Conservation (phyloP, 2,329 filamentous ascomycete genomes). For the Cladophialophora psammophila region DNA sequence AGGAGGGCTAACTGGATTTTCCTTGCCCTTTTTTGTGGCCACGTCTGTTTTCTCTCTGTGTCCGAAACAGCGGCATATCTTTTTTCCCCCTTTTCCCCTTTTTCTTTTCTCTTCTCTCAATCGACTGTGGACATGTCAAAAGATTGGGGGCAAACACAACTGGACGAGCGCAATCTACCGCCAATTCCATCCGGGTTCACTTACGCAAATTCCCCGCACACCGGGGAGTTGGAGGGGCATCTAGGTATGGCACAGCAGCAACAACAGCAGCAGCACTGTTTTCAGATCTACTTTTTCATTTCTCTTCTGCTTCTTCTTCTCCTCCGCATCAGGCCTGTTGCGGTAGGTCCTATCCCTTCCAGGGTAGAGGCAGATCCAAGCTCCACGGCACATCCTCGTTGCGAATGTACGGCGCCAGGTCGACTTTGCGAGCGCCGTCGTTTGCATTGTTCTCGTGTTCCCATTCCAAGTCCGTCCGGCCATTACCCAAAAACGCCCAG, state of each 20-base stretch:
- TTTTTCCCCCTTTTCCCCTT: too few species aligned
- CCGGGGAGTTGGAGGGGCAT: too few species aligned
- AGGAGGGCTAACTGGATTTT: background rate
- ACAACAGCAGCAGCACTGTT: too few species aligned
- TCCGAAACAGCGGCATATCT: too few species aligned
- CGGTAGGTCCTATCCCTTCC: background rate
- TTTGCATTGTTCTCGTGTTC: slow-evolving; percentile 12
- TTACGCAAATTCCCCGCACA: too few species aligned
- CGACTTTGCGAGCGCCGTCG: slow-evolving; percentile 16
- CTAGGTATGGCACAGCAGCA: too few species aligned
- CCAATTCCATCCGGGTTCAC: too few species aligned
- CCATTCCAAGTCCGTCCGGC: slow-evolving; percentile 51
- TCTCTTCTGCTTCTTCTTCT: background rate
- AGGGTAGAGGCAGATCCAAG: slow-evolving; percentile 21
- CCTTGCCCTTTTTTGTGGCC: background rate
- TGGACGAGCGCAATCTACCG: too few species aligned
- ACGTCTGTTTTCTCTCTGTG: background rate
- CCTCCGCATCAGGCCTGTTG: background rate
- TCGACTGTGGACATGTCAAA: too few species aligned
- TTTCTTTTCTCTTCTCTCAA: too few species aligned
- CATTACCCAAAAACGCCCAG: slow-evolving; percentile 52
- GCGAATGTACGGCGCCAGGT: slow-evolving; percentile 31
- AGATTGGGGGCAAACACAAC: too few species aligned
- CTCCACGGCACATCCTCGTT: slow-evolving; percentile 24
- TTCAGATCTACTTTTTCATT: background rate